A percentile compares a stretch with the other conserved stretches of the same genome.
phyloP scores from a whole-genome alignment of 176 grass and related monocot genomes.

The Melocanna baccifera region DNA sequence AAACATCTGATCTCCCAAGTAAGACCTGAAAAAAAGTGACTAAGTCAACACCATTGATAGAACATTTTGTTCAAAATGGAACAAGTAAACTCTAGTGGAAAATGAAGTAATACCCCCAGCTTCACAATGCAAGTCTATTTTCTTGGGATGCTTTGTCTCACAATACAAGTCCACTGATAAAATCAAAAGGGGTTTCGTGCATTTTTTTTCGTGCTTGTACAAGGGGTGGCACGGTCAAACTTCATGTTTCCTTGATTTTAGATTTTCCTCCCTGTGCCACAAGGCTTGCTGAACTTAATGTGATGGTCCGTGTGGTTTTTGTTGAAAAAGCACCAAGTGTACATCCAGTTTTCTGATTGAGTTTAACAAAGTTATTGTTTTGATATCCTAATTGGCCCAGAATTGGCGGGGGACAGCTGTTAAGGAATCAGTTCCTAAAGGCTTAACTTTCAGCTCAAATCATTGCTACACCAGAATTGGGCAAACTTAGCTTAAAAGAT shows the following conservation, averaged over 20 bases:
- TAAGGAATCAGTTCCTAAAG: not conserved
- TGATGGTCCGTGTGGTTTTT: not conserved
- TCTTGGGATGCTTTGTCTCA: not conserved
- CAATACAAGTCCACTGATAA: not conserved
- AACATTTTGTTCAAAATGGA: slow-evolving; percentile 3
- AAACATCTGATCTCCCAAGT: slow-evolving; percentile 92
- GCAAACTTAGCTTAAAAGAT: not conserved
- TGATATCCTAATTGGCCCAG: not conserved
- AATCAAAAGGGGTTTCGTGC: no score
- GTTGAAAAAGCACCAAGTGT: not conserved
- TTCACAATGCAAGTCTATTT: not conserved
- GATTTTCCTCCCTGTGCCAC: not conserved
- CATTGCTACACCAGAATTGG: not conserved
- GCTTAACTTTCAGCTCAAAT: not conserved
- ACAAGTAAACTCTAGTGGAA: slow-evolving; percentile 3
- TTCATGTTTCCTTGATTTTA: slow-evolving; percentile 1
- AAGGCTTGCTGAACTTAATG: not conserved
- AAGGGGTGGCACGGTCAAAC: not conserved
- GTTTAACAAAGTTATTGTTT: not conserved
- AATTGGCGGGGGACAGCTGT: not conserved
- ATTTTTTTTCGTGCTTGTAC: not conserved
- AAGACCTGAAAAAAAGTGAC: slow-evolving; percentile 55
- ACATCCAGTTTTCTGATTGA: not conserved
- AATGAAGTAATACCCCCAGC: not conserved
- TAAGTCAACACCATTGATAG: not conserved